Conservation (phyloP, 345 rosid genomes). For the Nephelium lappaceum region DNA sequence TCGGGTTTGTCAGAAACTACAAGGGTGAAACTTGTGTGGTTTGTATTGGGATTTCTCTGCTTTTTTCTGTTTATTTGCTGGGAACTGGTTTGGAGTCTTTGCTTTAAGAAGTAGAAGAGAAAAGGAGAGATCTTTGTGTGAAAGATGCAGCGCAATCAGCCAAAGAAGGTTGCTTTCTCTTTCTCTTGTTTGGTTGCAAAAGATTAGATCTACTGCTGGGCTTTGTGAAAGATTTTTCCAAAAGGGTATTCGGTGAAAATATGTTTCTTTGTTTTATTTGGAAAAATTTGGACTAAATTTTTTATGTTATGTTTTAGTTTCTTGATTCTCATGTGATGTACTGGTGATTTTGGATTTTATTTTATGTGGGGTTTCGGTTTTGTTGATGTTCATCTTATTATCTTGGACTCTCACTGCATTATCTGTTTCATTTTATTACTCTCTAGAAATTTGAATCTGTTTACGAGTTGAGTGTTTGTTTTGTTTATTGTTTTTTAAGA, state of each 20-base stretch:
- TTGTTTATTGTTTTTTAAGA: background rate
- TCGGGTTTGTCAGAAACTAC: background rate
- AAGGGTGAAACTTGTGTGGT: too few relatives aligned
- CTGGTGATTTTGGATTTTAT: background rate
- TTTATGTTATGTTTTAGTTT: background rate
- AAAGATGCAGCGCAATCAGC: constrained; percentile 28
- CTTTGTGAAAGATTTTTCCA: background rate
- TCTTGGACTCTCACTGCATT: background rate
- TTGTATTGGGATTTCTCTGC: background rate
- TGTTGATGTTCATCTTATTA: background rate
- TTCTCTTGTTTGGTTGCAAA: constrained; percentile 10
- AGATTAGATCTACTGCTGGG: constrained; percentile 8
- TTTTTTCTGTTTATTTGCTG: background rate
- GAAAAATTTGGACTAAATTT: background rate
- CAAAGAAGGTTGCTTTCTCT: constrained; percentile 29
- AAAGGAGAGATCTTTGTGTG: constrained; percentile 14
- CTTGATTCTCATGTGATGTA: background rate
- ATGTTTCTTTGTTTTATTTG: background rate
- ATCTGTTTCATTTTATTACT: background rate
- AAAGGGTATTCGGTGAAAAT: background rate
- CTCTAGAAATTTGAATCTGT: background rate
- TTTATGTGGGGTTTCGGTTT: background rate
- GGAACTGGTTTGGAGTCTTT: background rate
- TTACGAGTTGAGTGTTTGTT: background rate
- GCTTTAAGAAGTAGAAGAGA: constrained; percentile 6